These are phyloP conservation scores for Arthrobotrys conoides DNA, from an alignment of 2,329 filamentous ascomycete genomes.

Conservation along the genomic window DNA sequence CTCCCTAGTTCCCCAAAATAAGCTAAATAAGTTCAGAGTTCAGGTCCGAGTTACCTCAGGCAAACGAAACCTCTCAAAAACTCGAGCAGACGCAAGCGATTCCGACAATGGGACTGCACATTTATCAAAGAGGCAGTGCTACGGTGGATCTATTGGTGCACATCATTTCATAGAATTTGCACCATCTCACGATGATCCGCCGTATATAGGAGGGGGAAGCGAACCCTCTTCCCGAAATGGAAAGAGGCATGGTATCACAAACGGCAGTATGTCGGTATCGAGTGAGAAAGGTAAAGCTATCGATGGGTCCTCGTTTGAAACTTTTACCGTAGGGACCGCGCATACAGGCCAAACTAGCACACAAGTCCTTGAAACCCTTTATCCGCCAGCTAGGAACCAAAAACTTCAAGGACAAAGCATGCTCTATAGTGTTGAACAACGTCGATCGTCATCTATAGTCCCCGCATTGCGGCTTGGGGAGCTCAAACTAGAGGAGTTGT, in stretches of 20 bases:
- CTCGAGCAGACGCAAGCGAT: background rate
- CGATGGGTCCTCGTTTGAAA: background rate
- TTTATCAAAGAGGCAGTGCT: conserved; percentile 5
- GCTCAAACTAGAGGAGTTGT: conserved; percentile 5
- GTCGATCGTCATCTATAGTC: background rate
- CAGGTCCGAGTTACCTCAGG: conserved; percentile 40
- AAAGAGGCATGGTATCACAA: background rate
- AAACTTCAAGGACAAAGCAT: background rate
- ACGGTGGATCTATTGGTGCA: background rate
- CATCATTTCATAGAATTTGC: conserved; percentile 36
- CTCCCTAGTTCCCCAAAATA: background rate
- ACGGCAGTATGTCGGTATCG: background rate
- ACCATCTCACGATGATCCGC: background rate
- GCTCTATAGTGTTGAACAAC: background rate
- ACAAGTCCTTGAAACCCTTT: background rate
- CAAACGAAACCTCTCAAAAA: conserved; percentile 24
- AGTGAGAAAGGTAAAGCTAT: background rate
- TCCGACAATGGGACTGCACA: background rate
- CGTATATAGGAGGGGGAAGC: background rate
- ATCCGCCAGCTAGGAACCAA: background rate
- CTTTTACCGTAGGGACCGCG: background rate
- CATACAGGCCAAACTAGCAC: background rate
- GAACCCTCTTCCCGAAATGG: conserved; percentile 2
- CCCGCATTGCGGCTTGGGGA: background rate
- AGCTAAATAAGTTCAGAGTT: conserved; percentile 25